phyloP scores from a whole-genome alignment of 768 basidiomycete species.

The Pleurotus tuber-regium region DNA sequence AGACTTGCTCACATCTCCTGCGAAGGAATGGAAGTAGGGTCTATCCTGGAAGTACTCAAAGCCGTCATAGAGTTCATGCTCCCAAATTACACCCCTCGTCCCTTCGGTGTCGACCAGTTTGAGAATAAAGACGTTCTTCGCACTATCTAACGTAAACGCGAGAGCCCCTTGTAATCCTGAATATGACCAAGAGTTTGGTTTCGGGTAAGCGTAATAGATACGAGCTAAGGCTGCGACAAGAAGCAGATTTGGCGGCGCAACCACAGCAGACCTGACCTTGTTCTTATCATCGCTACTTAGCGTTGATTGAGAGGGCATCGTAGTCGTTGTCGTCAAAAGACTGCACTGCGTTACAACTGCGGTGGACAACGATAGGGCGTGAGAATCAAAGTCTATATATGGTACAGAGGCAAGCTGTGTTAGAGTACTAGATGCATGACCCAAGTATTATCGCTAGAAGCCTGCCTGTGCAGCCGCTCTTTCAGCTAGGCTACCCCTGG shows the following conservation, averaged over 20 bases:
- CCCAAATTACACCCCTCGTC: conserved; percentile 88
- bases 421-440: no score
- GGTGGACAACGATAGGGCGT: neutral
- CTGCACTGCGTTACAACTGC: neutral
- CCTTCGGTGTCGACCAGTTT: conserved; percentile 83
- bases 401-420: no score
- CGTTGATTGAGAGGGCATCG: conserved; percentile 74
- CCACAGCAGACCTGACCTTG: conserved; percentile 64
- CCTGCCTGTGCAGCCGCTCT: conserved; percentile 60
- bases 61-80: conserved; percentile 84
- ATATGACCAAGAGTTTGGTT: conserved; percentile 79
- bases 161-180: conserved; percentile 86
- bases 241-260: conserved; percentile 67
- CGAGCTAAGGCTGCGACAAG: conserved; percentile 77
- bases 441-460: conserved; percentile 48
- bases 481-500: conserved; percentile 69
- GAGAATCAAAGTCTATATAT: no score
- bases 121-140: conserved; percentile 56
- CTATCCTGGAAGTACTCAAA: conserved; percentile 83
- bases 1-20: conserved; percentile 76
- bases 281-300: conserved; percentile 74
- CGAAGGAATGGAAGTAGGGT: conserved; percentile 89
- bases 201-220: conserved; percentile 87
- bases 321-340: neutral
- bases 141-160: conserved; percentile 63